Percentiles rank a stretch among this genome's conserved stretches.
Conservation (phyloP, 331 rosid species). For the Dryas integrifolia region DNA sequence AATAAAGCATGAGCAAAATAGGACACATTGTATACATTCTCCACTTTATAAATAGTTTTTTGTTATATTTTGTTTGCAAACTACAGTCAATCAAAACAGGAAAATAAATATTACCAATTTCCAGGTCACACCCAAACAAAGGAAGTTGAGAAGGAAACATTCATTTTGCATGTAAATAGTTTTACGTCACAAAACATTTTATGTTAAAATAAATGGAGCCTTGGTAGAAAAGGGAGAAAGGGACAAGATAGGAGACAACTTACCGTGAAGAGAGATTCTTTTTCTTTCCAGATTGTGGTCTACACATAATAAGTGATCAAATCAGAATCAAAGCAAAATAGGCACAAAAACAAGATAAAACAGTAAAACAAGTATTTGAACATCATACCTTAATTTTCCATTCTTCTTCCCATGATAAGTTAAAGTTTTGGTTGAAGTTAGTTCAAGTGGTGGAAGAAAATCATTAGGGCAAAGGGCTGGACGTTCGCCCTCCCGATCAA, state of each 20-base stretch:
- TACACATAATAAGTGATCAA: neutral
- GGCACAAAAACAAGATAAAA: neutral
- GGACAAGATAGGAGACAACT: neutral
- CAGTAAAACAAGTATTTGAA: neutral
- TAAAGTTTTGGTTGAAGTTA: conserved; percentile 27
- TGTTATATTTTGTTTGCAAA: too few relatives aligned
- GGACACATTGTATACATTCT: neutral
- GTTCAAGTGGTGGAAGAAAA: conserved; percentile 47
- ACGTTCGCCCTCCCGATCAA: conserved; percentile 85
- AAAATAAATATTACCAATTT: neutral
- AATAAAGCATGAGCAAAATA: conserved; percentile 14
- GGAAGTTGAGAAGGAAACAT: neutral
- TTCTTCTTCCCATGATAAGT: conserved; percentile 31
- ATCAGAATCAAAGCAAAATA: conserved; percentile 10
- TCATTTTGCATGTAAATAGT: neutral
- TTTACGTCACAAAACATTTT: too few relatives aligned
- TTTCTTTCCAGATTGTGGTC: conserved; percentile 17
- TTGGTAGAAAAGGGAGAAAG: neutral
- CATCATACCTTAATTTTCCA: conserved; percentile 46
- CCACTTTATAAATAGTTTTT: neutral
- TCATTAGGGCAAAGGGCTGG: conserved; percentile 66
- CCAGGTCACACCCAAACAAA: neutral
- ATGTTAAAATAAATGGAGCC: too few relatives aligned
- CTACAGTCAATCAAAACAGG: too few relatives aligned
- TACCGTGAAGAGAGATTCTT: conserved; percentile 25